Evolutionary conservation across 352 stramenopile species (phyloP), one percentile per base, ranked within the genome.

Genomic region (Phytopythium mirpurense): DNA sequence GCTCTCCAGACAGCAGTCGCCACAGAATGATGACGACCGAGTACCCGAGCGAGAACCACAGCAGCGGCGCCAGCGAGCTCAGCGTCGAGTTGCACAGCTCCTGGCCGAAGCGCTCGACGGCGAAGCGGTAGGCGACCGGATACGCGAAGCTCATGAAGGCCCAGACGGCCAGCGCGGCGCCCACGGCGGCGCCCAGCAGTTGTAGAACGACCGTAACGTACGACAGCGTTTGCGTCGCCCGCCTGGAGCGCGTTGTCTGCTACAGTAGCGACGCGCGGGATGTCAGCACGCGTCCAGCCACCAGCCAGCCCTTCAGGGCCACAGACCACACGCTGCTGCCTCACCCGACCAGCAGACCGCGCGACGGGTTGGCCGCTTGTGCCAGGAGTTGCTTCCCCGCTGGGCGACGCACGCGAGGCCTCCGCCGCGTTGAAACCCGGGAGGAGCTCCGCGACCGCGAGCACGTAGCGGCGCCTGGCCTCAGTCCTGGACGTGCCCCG

Each of bases 31-130:
- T 23, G 18, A 87, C 76, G 6, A 86, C 57, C 5, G 57, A 36
- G 52, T 83, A 86, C 3, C 78, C 78, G 34, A 77, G 34, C 11
- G 48, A 57, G 43, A 89, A 89, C 78, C 78, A 89, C 23, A 83
- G 50, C 31, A 82, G 36, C 9, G 78, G 67, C 6, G 67, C 63
- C 4, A 87, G 37, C 19, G 64, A 63, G 29, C 71, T 58, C 9
- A 47, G 11, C 24, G 81, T 50, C 18, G 56, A 52, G 18, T 72
- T 42, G n/a, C 55, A 70, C 24, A 56, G 62, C 12, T 67, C 60
- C 4, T 56, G 34, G 0, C 67, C 59, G 24, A 76, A 63, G 26
- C 72, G 62, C n/a, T 67, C 52, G 8, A 55, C 42, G 4, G 56
- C 52, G 24, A 72, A 27, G 1, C 57, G 53, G 8, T 60, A 56